A percentile compares a stretch with the other conserved stretches of the same genome.
Conservation (phyloP, 441 rosid species). For the Syzygium malaccense region DNA sequence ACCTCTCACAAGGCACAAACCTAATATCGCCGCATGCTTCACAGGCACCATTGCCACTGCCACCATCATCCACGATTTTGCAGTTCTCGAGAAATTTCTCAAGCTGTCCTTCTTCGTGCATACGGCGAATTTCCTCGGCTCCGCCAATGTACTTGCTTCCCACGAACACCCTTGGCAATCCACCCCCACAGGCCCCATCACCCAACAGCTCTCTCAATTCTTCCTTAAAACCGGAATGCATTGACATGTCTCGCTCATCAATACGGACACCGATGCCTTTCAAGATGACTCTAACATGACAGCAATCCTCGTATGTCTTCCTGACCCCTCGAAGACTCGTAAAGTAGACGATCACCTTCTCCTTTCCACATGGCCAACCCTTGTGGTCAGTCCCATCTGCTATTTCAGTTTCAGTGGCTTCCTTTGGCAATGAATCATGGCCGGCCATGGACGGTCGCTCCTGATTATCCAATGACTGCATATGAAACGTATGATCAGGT, state of each 20-base stretch:
- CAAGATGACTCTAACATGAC: conserved; percentile 1
- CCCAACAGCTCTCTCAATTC: conserved; percentile 6
- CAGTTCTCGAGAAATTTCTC: background rate
- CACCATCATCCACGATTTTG: background rate
- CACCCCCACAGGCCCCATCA: background rate
- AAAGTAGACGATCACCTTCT: conserved; percentile 6
- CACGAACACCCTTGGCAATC: conserved; percentile 4
- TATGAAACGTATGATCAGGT: background rate
- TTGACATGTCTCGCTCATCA: conserved; percentile 9
- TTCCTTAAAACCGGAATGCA: conserved; percentile 12
- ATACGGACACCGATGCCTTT: background rate
- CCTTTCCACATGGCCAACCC: background rate
- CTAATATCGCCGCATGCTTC: conserved; percentile 8
- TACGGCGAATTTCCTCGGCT: conserved; percentile 1
- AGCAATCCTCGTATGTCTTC: conserved; percentile 17
- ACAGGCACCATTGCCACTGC: background rate
- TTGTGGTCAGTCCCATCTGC: background rate
- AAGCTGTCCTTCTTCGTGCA: conserved; percentile 14
- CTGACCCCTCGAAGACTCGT: conserved; percentile 11
- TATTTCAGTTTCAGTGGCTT: background rate
- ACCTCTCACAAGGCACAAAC: conserved; percentile 11
- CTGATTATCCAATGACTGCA: background rate
- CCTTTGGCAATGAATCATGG: background rate
- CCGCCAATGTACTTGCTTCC: conserved; percentile 7
- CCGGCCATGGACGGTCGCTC: background rate